Evolutionary conservation across 2,329 filamentous ascomycete species (phyloP).

Genomic region (Hymenoscyphus scutula): DNA sequence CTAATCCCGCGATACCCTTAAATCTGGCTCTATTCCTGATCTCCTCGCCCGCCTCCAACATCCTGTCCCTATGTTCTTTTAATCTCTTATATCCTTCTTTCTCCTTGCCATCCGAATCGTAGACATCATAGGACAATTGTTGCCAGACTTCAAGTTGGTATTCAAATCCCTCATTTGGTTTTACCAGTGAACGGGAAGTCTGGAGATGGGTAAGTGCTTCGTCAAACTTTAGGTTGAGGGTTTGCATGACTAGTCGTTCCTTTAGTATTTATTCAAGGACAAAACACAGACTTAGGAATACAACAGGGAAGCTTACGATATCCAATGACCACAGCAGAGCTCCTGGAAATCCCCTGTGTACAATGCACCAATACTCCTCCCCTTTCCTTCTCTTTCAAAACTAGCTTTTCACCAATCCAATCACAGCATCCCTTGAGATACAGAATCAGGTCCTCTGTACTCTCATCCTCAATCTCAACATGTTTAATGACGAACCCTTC

Average conservation of each 20-base stretch:
- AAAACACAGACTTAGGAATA: neutral
- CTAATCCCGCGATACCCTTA: slow-evolving; percentile 13
- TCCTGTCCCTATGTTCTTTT: slow-evolving; percentile 12
- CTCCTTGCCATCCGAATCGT: neutral
- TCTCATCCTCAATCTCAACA: slow-evolving; percentile 28
- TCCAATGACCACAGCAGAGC: slow-evolving; percentile 25
- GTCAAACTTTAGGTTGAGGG: slow-evolving; percentile 14
- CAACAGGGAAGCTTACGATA: slow-evolving; percentile 23
- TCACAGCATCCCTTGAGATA: slow-evolving; percentile 24
- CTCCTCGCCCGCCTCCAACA: slow-evolving; percentile 14
- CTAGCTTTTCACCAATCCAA: slow-evolving; percentile 22
- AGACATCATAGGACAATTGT: slow-evolving; percentile 13
- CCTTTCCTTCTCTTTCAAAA: neutral
- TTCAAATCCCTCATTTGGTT: slow-evolving; percentile 27
- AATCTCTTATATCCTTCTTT: slow-evolving; percentile 18
- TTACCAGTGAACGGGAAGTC: slow-evolving; percentile 22
- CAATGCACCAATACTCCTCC: slow-evolving; percentile 28
- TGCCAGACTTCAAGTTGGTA: slow-evolving; percentile 26
- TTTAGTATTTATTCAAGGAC: neutral
- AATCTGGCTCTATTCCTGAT: slow-evolving; percentile 13
- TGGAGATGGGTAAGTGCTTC: slow-evolving; percentile 22
- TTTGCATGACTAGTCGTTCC: slow-evolving; percentile 31
- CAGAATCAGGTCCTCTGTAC: slow-evolving; percentile 25
- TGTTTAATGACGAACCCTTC: slow-evolving; percentile 8
- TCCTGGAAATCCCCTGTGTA: slow-evolving; percentile 29